These are phyloP conservation scores for Aegilops speltoides DNA, from an alignment of 176 grass and related monocot species.

Conservation along the genomic window DNA sequence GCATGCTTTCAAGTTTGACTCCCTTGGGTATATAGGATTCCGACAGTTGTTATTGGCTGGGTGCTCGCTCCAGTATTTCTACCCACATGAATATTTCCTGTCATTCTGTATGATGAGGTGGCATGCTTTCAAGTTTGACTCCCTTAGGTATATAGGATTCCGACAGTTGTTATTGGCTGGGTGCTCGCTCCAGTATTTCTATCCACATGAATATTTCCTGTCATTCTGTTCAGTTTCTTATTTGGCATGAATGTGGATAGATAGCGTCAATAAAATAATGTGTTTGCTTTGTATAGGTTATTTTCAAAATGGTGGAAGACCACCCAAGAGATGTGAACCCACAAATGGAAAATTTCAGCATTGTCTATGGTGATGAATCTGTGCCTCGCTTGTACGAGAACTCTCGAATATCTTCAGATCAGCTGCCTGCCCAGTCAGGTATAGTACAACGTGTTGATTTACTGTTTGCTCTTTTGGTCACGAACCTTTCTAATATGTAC, in stretches of 20 bases:
- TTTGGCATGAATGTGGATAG: neutral
- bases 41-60: neutral
- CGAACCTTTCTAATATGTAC: constrained; percentile 1
- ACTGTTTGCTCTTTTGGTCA: neutral
- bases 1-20: no score
- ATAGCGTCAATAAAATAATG: neutral
- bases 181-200: constrained; percentile 1
- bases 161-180: neutral
- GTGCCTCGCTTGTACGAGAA: constrained; percentile 89
- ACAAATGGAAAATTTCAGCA: constrained; percentile 73
- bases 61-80: constrained; percentile 1
- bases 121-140: no score
- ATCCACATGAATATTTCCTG: neutral
- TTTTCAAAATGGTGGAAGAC: constrained; percentile 97
- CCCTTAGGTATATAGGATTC: neutral
- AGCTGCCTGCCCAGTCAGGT: constrained; percentile 86
- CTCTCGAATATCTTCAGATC: constrained; percentile 86
- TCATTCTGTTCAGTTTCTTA: neutral
- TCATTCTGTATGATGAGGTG: neutral
- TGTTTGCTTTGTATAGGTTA: constrained; percentile 55
- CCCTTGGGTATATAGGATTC: neutral
- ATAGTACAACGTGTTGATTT: constrained; percentile 29
- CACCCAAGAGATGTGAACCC: constrained; percentile 73
- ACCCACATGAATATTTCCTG: neutral
- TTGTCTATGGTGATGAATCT: constrained; percentile 88